phyloP scores from a whole-genome alignment of 179 eudicot genomes.

The Beta corolliflora region DNA sequence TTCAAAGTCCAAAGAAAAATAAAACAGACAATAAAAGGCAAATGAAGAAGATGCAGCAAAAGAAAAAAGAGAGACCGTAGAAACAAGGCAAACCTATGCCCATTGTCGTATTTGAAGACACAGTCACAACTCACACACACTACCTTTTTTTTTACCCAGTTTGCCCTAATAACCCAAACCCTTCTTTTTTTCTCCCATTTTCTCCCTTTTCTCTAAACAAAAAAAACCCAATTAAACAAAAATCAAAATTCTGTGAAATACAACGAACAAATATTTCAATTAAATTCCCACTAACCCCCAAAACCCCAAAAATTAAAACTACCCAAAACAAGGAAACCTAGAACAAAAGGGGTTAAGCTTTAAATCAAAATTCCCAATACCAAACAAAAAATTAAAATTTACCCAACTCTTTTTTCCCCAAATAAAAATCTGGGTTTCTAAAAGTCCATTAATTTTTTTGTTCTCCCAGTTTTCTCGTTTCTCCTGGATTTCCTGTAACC shows the following conservation, averaged over 20 bases:
- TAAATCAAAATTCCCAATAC: constrained; percentile 4
- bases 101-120: background rate
- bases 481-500: background rate
- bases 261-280: background rate
- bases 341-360: constrained; percentile 12
- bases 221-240: background rate
- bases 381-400: background rate
- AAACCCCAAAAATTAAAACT: constrained; percentile 12
- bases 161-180: constrained; percentile 31
- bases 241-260: background rate
- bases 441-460: background rate
- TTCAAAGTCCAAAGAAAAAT: too few species aligned
- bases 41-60: too few species aligned
- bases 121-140: background rate
- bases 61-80: background rate
- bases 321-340: constrained; percentile 3
- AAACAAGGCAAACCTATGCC: constrained; percentile 12
- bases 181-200: background rate
- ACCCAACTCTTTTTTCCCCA: too few species aligned
- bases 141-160: too few species aligned
- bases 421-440: background rate
- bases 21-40: too few species aligned
- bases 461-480: background rate
- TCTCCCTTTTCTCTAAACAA: background rate
- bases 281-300: background rate